A percentile compares a stretch with the other conserved stretches of the same genome.
Evolutionary conservation across 2,329 filamentous ascomycete genomes (phyloP).

Genomic region (Calcarisporium arbuscula): DNA sequence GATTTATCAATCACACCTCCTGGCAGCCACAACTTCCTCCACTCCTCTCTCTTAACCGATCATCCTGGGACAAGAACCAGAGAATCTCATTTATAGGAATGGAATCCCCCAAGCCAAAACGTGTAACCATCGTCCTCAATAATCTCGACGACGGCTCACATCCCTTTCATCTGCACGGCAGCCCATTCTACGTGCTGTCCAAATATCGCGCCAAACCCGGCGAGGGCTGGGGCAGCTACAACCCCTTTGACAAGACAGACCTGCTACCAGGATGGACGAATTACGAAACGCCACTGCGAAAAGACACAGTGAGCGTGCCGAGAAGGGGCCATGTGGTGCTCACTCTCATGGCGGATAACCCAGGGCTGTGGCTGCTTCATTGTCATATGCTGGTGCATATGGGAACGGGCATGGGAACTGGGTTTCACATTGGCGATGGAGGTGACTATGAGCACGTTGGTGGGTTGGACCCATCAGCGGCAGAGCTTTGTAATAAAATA

Average conservation of each 20-base stretch:
- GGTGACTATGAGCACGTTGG: conserved; percentile 12
- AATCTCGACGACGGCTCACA: conserved; percentile 26
- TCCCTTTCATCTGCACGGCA: conserved; percentile 48
- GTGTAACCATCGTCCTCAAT: conserved; percentile 23
- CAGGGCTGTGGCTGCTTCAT: conserved; percentile 21
- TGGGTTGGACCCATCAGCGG: conserved; percentile 10
- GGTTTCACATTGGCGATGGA: conserved; percentile 16
- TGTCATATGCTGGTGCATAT: conserved; percentile 22
- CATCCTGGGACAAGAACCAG: conserved; percentile 16
- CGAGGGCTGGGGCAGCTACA: conserved; percentile 18
- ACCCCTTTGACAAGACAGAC: conserved; percentile 13
- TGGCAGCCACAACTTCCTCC: conserved; percentile 17
- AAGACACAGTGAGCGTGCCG: conserved; percentile 35
- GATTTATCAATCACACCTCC: conserved; percentile 19
- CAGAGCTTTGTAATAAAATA: conserved; percentile 8
- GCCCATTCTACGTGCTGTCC: conserved; percentile 40
- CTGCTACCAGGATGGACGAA: conserved; percentile 6
- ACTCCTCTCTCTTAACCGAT: conserved; percentile 13
- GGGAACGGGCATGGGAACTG: conserved; percentile 18
- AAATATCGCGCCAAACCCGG: conserved; percentile 14
- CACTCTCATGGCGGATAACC: conserved; percentile 16
- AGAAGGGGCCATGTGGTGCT: conserved; percentile 18
- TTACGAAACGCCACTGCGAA: conserved; percentile 15
- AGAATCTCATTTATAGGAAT: conserved; percentile 13
- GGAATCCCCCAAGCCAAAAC: conserved; percentile 5